Evolutionary conservation across 257 asterid genomes (phyloP), one percentile per base, ranked within the genome.

Genomic region (Nemophila menziesii): DNA sequence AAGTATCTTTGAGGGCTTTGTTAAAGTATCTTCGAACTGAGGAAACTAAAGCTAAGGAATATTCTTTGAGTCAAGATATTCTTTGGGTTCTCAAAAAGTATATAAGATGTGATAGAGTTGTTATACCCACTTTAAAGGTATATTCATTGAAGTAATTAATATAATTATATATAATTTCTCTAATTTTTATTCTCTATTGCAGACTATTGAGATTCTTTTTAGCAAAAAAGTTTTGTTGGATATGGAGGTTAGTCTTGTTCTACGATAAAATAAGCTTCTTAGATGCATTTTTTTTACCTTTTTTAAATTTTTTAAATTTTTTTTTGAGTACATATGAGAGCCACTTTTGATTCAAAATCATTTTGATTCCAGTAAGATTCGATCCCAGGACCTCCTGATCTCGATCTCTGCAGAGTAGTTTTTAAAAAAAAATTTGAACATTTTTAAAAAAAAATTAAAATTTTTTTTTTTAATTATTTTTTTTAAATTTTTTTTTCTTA

Each of bases 191-290:
- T 46, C 57, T 70, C 33, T 64, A 2, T 71, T 64, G 48, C 94
- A 89, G 98, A 89, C 98, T 22, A 68, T 80, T 12, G 94, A 84
- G 77, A 84, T 79, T 56, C 96, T 90, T 37, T 74, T 85, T 80
- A 81, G 96, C 76, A 72, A 72, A 64, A 78, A 63, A 79, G 26
- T 75, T 39, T 65, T 89, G 64, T 56, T 89, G 66, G 55, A 65
- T 71, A 66, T 78, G 89, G 84, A 80, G 98, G 98, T 87, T 44
- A 75, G 90, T 75, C 39, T 48, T 52, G 55, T 56, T 41, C 44
- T 37, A 45, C 44, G 16, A 22, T 15, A 22, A 22, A 20, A n/a
- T n/a, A n/a, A n/a, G n/a, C n/a, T n/a, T n/a, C n/a, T n/a, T n/a
- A n/a, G n/a, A n/a, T n/a, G n/a, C 36, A 2, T 26, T 26, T 29